Base-by-base conservation (phyloP, 108 stramenopile species). In the Discostella pseudostelligera region DNA sequence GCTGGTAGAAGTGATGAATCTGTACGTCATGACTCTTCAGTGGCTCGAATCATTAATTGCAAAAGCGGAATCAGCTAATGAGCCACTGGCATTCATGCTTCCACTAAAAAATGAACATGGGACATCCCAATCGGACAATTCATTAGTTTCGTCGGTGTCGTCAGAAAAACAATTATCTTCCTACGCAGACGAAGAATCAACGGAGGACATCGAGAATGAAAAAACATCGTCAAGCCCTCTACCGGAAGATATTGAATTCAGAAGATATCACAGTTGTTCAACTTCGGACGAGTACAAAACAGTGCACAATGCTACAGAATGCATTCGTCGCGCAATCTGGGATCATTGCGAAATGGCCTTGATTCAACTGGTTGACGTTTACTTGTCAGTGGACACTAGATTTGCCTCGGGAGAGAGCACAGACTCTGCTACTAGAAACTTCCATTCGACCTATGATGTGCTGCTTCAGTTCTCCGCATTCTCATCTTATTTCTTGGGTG, bases 311-410 rank as follows among this genome's bases (percentile, higher is more conserved):
- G 64, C 44, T 14, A 29, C 62, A 40, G 55, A 44, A 39, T 35
- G 19, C 16, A 64, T 78, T 57, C 76, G 76, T 20, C 69, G 65
- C 24, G 29, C 57, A 17, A 58, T 78, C 0, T 70, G 56, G 64
- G 65, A 62, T 17, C 59, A 44, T 39, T 78, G 76, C 32, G 69
- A 70, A 54, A 24, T 48, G 36, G 44, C 55, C 21, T 45, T 78
- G 59, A 59, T 56, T 43, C 56, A 78, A 29, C 17, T 63, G 26
- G 32, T 78, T 28, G 64, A 78, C 48, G 19, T 48, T 32, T 70
- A 26, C 14, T 43, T 36, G 37, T 59, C 69, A 21, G 20, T 37
- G 29, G 70, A 22, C 54, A 25, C 24, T 24, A 39, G 65, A 22
- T 1, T 53, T 62, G 49, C 28, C 55, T 40, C 32, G 13, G 43